Percentiles rank a stretch among this genome's conserved stretches.
Evolutionary conservation across 495 filamentous ascomycete species (phyloP).

Genomic region (Amphirosellinia nigrospora): DNA sequence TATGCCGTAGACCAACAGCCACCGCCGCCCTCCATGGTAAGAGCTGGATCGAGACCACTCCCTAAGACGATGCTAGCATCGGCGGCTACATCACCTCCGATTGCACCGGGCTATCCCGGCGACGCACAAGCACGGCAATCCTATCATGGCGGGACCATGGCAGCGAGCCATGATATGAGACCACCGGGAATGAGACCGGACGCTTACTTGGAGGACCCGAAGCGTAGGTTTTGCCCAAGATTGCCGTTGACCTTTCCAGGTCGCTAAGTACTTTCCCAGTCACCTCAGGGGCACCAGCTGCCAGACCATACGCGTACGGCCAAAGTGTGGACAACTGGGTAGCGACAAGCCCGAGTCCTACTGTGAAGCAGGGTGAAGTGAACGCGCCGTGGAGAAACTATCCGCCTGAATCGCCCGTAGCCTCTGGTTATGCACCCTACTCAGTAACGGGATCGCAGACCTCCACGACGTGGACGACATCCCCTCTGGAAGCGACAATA

Average conservation of each 20-base stretch:
- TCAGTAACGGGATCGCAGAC: constrained; percentile 44
- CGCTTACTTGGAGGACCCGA: constrained; percentile 44
- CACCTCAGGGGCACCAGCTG: constrained; percentile 38
- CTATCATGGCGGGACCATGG: constrained; percentile 51
- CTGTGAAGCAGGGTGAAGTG: constrained; percentile 42
- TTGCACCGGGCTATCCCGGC: constrained; percentile 48
- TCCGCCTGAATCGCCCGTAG: constrained; percentile 47
- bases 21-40: constrained; percentile 50
- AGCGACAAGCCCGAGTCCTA: constrained; percentile 45
- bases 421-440: constrained; percentile 49
- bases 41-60: constrained; percentile 46
- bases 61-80: constrained; percentile 50
- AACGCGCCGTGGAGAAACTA: constrained; percentile 47
- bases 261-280: constrained; percentile 47
- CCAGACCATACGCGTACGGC: constrained; percentile 47
- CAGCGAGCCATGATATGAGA: constrained; percentile 56
- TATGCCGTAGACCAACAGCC: constrained; percentile 89
- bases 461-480: constrained; percentile 48
- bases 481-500: constrained; percentile 24
- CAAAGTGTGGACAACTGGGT: constrained; percentile 52
- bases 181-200: constrained; percentile 52
- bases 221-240: constrained; percentile 44
- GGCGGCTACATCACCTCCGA: constrained; percentile 57
- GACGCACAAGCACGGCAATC: constrained; percentile 50
- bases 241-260: not conserved